A percentile compares a stretch with the other conserved stretches of the same genome.
Conservation (phyloP, 306 rosid genomes). For the Rosa chinensis region DNA sequence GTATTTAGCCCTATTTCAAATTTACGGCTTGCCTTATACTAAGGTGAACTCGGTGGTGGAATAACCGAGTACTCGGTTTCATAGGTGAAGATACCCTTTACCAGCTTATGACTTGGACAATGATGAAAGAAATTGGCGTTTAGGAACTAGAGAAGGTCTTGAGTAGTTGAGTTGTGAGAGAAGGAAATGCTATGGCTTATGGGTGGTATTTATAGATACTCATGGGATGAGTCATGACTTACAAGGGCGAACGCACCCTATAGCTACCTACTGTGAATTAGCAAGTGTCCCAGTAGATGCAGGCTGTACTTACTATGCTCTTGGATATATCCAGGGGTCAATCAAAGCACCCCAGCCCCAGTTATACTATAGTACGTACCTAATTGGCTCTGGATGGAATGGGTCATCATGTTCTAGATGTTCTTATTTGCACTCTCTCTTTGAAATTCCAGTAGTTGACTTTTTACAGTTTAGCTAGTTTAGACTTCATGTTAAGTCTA, state of each 20-base stretch:
- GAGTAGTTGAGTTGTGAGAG: background rate
- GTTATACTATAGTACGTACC: background rate
- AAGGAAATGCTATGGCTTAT: background rate
- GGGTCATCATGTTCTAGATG: background rate
- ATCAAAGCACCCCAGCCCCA: background rate
- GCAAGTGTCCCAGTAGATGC: background rate
- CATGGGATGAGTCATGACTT: background rate
- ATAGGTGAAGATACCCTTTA: background rate
- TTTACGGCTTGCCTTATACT: too few species aligned
- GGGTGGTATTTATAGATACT: background rate
- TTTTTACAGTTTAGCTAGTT: too few species aligned
- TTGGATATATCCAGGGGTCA: background rate
- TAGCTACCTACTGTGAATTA: background rate
- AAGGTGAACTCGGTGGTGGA: constrained; percentile 17
- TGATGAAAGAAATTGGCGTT: background rate
- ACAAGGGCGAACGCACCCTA: background rate
- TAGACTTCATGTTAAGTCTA: too few species aligned
- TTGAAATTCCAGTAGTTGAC: background rate
- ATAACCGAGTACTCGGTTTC: constrained; percentile 16
- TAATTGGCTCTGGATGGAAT: background rate
- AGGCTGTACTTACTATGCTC: background rate
- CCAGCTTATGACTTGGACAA: background rate
- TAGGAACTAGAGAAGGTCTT: background rate
- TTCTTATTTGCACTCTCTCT: background rate
- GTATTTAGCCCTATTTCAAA: too few species aligned